These are phyloP conservation scores for Acer saccharum DNA, from an alignment of 345 rosid species.

Conservation along the genomic window DNA sequence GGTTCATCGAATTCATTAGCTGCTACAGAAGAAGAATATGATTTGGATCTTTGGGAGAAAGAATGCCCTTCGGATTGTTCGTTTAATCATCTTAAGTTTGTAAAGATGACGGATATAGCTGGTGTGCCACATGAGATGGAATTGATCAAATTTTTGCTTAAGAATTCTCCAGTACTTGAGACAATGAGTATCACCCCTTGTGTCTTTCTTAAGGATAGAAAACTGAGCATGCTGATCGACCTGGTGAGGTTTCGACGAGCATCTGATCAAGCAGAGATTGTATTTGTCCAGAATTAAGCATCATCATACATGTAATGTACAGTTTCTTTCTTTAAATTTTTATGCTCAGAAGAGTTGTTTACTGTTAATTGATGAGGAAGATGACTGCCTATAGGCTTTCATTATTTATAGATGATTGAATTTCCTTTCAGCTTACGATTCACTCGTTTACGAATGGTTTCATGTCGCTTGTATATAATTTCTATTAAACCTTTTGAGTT, in stretches of 20 bases:
- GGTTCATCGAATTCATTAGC: constrained; percentile 61
- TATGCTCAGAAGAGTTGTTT: background rate
- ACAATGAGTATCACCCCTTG: constrained; percentile 57
- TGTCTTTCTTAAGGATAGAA: constrained; percentile 51
- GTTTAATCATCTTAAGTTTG: constrained; percentile 52
- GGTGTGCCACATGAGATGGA: constrained; percentile 84
- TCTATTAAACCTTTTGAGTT: background rate
- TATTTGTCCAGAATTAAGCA: constrained; percentile 59
- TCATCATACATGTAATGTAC: constrained; percentile 5
- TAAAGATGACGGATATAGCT: constrained; percentile 71
- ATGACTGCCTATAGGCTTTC: background rate
- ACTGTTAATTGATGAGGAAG: background rate
- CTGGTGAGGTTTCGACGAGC: constrained; percentile 72
- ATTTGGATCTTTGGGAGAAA: constrained; percentile 57
- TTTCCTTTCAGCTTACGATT: background rate
- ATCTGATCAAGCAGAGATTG: constrained; percentile 68
- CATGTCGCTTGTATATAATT: too few relatives aligned
- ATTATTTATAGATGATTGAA: background rate
- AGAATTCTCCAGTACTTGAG: constrained; percentile 67
- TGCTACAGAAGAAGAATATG: constrained; percentile 58
- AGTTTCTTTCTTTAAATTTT: too few relatives aligned
- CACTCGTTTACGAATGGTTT: too few relatives aligned
- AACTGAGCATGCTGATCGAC: constrained; percentile 67
- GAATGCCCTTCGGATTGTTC: constrained; percentile 55
- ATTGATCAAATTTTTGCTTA: constrained; percentile 73